Evolutionary conservation across 352 stramenopile species (phyloP), one percentile per base, ranked within the genome.

Genomic region (Phytophthora sp.): DNA sequence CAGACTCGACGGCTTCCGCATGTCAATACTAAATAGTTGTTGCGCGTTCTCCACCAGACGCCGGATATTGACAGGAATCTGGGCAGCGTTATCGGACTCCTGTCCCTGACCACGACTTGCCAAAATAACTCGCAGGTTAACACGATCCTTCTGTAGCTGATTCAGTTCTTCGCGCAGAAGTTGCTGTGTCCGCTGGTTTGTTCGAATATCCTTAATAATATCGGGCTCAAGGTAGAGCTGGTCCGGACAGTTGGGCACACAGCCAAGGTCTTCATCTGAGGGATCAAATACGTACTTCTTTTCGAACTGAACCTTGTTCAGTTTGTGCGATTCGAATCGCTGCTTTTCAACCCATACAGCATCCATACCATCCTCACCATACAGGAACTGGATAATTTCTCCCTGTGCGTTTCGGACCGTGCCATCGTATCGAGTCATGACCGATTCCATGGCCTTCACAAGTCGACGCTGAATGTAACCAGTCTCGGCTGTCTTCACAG

Each of bases 401-500:
- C 85, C 84, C 45, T 94, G 84, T 10, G 83, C 83, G 49, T 98
- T 99, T 67, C 98, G 90, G n/a, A 99, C 88, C 9, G 97, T 99
- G 64, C 97, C 97, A 84, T 99, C 98, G 74, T 99, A 99, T 50
- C 96, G 81, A 18, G 96, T 96, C 92, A 99, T 99, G 13, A 99
- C 92, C 30, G 97, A 98, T 76, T 99, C 98, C 92, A 99, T 99
- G 20, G 97, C 97, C 80, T 99, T 99, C 13, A 99, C 97, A n/a
- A 99, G 83, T 67, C 97, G 94, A 44, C 98, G 96, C 77, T 99
- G 98, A 68, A 99, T 99, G 71, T 99, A 99, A 32, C 98, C 98
- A 23, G 97, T 99, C 68, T 99, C 95, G 31, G 97, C 96, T 7
- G 98, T 99, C 83, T 99, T 99, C 66, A 99, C 98, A 23, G 98